A percentile compares a stretch with the other conserved stretches of the same genome.
Conservation (phyloP, 164 flowering plant genomes). For the Annona squamosa region DNA sequence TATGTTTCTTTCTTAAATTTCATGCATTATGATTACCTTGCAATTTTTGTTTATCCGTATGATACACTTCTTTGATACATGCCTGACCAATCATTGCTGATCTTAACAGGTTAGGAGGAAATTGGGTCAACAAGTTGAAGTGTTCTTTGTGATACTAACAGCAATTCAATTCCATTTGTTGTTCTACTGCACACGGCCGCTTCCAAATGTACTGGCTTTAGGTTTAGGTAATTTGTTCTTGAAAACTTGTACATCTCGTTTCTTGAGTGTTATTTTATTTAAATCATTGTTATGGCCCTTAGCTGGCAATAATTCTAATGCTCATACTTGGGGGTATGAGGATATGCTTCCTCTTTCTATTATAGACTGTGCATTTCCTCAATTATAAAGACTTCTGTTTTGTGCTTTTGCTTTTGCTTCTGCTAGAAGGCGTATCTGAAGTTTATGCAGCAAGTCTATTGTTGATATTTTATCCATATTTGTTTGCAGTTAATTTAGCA, state of each 20-base stretch:
- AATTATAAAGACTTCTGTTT: neutral
- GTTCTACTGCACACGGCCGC: slow-evolving; percentile 93
- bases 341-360: too few relatives aligned
- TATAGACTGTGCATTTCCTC: too few relatives aligned
- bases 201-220: slow-evolving; percentile 82
- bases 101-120: slow-evolving; percentile 56
- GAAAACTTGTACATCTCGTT: neutral
- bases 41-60: neutral
- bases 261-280: neutral
- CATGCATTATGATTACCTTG: neutral
- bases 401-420: neutral
- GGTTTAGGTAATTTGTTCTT: slow-evolving; percentile 53
- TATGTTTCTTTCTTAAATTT: neutral
- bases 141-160: slow-evolving; percentile 69
- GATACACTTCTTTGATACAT: too few relatives aligned
- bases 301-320: neutral
- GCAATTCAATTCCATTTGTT: slow-evolving; percentile 79
- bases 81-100: neutral
- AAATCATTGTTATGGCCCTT: neutral
- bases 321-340: too few relatives aligned
- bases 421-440: neutral
- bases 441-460: neutral
- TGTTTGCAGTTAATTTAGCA: slow-evolving; percentile 69
- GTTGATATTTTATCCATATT: slow-evolving; percentile 13
- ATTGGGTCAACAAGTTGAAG: slow-evolving; percentile 89